Conservation (phyloP, 2,329 filamentous ascomycete species). For the Fusarium sp. region DNA sequence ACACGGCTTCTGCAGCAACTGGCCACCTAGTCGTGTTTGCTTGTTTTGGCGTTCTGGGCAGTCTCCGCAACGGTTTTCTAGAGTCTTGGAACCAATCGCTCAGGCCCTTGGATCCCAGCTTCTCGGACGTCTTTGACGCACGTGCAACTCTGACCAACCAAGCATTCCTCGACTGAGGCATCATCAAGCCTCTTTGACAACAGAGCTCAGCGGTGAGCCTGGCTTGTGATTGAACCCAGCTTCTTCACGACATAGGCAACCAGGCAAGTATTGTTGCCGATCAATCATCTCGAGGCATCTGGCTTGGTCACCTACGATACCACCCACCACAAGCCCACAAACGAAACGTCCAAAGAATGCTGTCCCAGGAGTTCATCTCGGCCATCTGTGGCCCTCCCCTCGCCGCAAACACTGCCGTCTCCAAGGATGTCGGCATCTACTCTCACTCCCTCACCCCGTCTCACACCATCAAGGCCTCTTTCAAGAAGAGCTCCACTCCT, state of each 20-base stretch:
- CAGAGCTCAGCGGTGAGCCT: background rate
- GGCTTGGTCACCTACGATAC: background rate
- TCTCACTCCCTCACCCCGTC: constrained; percentile 84
- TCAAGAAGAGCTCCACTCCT: constrained; percentile 92
- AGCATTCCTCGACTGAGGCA: constrained; percentile 26
- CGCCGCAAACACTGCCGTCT: constrained; percentile 71
- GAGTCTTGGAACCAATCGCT: constrained; percentile 11
- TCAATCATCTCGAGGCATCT: constrained; percentile 1
- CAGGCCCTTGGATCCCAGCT: constrained; percentile 5
- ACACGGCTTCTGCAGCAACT: constrained; percentile 2
- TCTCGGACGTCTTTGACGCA: constrained; percentile 3
- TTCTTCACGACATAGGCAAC: background rate
- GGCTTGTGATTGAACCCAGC: background rate
- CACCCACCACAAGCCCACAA: background rate
- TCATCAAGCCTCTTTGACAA: constrained; percentile 5
- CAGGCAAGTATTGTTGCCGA: background rate
- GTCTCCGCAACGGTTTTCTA: constrained; percentile 13
- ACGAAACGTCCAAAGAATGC: constrained; percentile 55
- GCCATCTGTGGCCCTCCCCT: constrained; percentile 68
- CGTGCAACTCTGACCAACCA: constrained; percentile 12
- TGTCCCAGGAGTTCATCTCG: constrained; percentile 71
- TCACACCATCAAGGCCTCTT: constrained; percentile 78
- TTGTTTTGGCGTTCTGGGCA: constrained; percentile 22
- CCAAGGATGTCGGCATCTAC: constrained; percentile 89
- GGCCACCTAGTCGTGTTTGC: constrained; percentile 20